Conservation (phyloP, 1,284 basidiomycete genomes). For the Pterulicium gracile region DNA sequence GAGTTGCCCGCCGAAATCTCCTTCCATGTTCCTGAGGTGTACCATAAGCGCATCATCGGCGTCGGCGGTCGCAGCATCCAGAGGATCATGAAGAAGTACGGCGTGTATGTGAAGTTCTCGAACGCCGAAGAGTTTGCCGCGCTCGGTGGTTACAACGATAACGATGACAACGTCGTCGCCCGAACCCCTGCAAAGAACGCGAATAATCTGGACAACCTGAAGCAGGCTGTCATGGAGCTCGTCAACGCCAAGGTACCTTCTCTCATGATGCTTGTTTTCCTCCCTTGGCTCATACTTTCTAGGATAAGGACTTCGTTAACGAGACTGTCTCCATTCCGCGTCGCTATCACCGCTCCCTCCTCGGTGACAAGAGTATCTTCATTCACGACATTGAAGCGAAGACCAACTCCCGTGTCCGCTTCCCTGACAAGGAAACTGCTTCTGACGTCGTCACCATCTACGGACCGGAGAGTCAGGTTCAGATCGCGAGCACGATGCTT, state of each 20-base stretch:
- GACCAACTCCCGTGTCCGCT: constrained; percentile 89
- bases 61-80: constrained; percentile 98
- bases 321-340: constrained; percentile 91
- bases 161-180: constrained; percentile 97
- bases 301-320: constrained; percentile 96
- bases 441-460: constrained; percentile 89
- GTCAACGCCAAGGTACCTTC: constrained; percentile 82
- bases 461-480: constrained; percentile 93
- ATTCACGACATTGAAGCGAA: constrained; percentile 95
- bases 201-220: constrained; percentile 90
- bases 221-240: constrained; percentile 95
- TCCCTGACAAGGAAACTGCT: constrained; percentile 93
- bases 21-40: constrained; percentile 97
- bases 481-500: constrained; percentile 94
- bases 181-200: constrained; percentile 97
- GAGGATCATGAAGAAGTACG: constrained; percentile 99
- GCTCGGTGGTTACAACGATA: constrained; percentile 92
- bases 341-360: constrained; percentile 87
- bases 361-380: constrained; percentile 96
- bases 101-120: constrained; percentile 98
- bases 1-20: constrained; percentile 98
- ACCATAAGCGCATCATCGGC: constrained; percentile 99
- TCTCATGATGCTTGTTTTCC: constrained; percentile 5
- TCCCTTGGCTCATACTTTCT: constrained; percentile 7
- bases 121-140: constrained; percentile 97